Base-by-base conservation (phyloP, 495 filamentous ascomycete genomes). In the Annulohypoxylon maeteangense region DNA sequence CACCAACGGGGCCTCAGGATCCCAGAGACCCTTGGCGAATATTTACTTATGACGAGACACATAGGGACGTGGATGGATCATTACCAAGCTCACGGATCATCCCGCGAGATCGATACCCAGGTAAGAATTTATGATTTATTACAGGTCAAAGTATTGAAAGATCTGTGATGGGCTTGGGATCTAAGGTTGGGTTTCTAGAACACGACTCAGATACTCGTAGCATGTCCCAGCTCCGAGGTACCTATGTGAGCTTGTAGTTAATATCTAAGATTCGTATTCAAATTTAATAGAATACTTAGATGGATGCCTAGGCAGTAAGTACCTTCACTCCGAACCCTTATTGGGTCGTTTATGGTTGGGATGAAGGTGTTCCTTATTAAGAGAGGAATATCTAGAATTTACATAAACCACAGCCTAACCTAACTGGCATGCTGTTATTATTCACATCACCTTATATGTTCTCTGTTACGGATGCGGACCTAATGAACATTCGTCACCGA, bases 141-240 rank as follows among this genome's bases (percentile, higher is more conserved):
- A 68, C 48, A 27, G 32, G 47, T 57, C 40, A 11, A 50, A n/a
- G 40, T 29, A 53, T 29, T 25, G 51, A 32, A 11, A 14, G 32
- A 16, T 50, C 62, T 29, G 12, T 65, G 45, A 70, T 32, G 47
- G 23, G 31, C 31, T 29, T 20, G 42, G 47, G 34, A 47, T 45
- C 38, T 31, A 55, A 27, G 31, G 38, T 38, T 56, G 65, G 48
- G 40, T 48, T 20, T 60, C 45, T 65, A 72, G 69, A 64, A 64
- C 69, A 72, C 57, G 45, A 63, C 45, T 55, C 59, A 60, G 34
- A 58, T 67, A 59, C 8, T 1, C 14, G 3, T 27, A n/a, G 22
- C 47, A 14, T 48, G 45, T 12, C 20, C 5, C 25, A 38, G 42
- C 14, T 11, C 23, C 12, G 27, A 23, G 22, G 20, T 22, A 44